Conservation (phyloP, 1,139 yeast species). For the Blastobotrys malaysiensis region DNA sequence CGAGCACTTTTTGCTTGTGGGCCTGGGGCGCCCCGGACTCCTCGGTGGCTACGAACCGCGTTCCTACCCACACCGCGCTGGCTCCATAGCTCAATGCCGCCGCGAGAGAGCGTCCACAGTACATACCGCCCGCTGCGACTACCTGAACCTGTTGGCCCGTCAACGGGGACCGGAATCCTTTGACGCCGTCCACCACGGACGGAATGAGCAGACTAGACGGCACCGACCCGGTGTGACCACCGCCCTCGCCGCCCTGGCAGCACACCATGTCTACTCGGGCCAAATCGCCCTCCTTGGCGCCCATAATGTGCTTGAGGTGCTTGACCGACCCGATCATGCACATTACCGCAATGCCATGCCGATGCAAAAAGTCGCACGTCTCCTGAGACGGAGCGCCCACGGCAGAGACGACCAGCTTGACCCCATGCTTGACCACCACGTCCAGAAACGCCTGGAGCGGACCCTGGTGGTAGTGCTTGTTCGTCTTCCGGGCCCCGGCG, state of each 20-base stretch:
- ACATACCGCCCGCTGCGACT: slow-evolving; percentile 47
- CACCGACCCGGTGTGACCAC: slow-evolving; percentile 44
- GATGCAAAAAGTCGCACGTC: slow-evolving; percentile 36
- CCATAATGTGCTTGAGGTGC: slow-evolving; percentile 38
- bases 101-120: slow-evolving; percentile 31
- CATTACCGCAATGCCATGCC: slow-evolving; percentile 41
- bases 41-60: slow-evolving; percentile 25
- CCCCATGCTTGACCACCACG: slow-evolving; percentile 22
- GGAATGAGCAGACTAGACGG: slow-evolving; percentile 28
- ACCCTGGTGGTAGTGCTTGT: slow-evolving; percentile 27
- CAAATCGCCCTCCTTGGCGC: slow-evolving; percentile 9
- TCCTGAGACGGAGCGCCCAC: slow-evolving; percentile 40
- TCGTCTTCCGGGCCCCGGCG: slow-evolving; percentile 27
- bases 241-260: slow-evolving; percentile 48
- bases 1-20: slow-evolving; percentile 24
- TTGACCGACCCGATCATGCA: slow-evolving; percentile 41
- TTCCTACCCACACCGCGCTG: slow-evolving; percentile 41
- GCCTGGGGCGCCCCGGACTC: slow-evolving; percentile 26
- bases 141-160: slow-evolving; percentile 31
- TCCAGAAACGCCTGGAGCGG: slow-evolving; percentile 21
- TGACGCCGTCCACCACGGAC: slow-evolving; percentile 36
- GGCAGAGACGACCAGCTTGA: slow-evolving; percentile 31
- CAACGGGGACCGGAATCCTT: slow-evolving; percentile 22
- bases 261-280: slow-evolving; percentile 38
- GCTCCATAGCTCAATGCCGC: slow-evolving; percentile 40